These are phyloP conservation scores for Astragalus glycyphyllos DNA, from an alignment of 306 rosid genomes.

Conservation along the genomic window DNA sequence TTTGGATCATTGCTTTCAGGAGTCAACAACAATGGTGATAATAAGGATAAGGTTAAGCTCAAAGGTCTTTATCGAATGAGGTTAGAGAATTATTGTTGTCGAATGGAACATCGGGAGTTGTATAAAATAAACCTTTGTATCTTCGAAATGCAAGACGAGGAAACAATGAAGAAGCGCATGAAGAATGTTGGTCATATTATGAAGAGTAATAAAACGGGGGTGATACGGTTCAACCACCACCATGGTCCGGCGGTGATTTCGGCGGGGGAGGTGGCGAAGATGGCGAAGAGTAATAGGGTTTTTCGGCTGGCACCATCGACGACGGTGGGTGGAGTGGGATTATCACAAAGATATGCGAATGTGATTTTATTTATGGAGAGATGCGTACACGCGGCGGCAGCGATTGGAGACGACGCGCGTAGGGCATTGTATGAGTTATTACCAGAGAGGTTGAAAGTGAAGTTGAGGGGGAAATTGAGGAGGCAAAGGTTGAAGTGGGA, in stretches of 20 bases:
- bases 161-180: not conserved
- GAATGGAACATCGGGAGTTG: conserved; percentile 42
- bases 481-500: conserved; percentile 39
- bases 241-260: not conserved
- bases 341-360: conserved; percentile 65
- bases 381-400: conserved; percentile 52
- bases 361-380: conserved; percentile 58
- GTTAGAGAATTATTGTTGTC: conserved; percentile 41
- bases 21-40: not conserved
- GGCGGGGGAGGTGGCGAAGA: not conserved
- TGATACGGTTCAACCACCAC: conserved; percentile 21
- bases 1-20: conserved; percentile 44
- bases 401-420: conserved; percentile 52
- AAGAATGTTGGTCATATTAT: conserved; percentile 36
- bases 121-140: conserved; percentile 21
- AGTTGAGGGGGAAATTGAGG: conserved; percentile 50
- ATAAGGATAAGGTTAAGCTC: not conserved
- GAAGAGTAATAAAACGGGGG: conserved; percentile 1
- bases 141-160: conserved; percentile 12
- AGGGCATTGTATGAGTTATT: conserved; percentile 65
- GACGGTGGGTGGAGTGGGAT: conserved; percentile 72
- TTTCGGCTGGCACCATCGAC: conserved; percentile 43
- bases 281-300: conserved; percentile 41
- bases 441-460: conserved; percentile 53
- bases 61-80: not conserved